These are phyloP conservation scores for Nyctanthes arbortristis DNA, from an alignment of 257 asterid species.

Conservation along the genomic window DNA sequence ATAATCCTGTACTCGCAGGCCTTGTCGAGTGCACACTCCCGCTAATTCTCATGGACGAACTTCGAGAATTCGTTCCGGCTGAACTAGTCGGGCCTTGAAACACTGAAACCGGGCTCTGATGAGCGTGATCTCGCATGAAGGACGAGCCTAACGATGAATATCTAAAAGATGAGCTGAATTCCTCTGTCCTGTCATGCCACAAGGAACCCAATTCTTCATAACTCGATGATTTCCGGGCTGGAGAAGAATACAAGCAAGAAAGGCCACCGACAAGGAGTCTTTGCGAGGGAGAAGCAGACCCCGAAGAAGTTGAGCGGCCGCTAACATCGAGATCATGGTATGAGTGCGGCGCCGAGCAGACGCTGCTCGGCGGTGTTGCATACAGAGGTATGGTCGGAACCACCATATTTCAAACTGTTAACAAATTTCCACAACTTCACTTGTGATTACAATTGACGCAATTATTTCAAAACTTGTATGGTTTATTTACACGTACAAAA, in stretches of 20 bases:
- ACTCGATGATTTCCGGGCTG: slow-evolving; percentile 56
- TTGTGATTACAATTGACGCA: not conserved
- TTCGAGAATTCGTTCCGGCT: slow-evolving; percentile 52
- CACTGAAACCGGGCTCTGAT: slow-evolving; percentile 97
- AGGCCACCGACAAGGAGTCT: slow-evolving; percentile 62
- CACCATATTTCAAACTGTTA: slow-evolving; percentile 47
- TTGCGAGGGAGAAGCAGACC: slow-evolving; percentile 66
- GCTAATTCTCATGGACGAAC: slow-evolving; percentile 53
- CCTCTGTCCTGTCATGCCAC: slow-evolving; percentile 82
- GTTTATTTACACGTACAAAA: slow-evolving; percentile 6
- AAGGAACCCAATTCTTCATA: slow-evolving; percentile 76
- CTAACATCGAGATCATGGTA: slow-evolving; percentile 73
- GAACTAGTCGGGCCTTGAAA: slow-evolving; percentile 67
- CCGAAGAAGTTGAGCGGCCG: slow-evolving; percentile 59
- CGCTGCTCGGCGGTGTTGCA: slow-evolving; percentile 76
- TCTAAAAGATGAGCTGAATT: slow-evolving; percentile 66
- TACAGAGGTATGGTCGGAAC: slow-evolving; percentile 86
- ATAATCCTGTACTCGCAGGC: slow-evolving; percentile 59
- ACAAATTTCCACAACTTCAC: slow-evolving; percentile 23
- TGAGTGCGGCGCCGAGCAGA: slow-evolving; percentile 68
- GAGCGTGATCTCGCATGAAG: slow-evolving; percentile 62
- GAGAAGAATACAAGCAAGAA: slow-evolving; percentile 59
- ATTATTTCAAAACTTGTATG: slow-evolving; percentile 19
- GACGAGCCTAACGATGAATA: slow-evolving; percentile 69
- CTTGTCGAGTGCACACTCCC: slow-evolving; percentile 52